Conservation (phyloP, 495 filamentous ascomycete genomes). For the Chaetomium tenue region DNA sequence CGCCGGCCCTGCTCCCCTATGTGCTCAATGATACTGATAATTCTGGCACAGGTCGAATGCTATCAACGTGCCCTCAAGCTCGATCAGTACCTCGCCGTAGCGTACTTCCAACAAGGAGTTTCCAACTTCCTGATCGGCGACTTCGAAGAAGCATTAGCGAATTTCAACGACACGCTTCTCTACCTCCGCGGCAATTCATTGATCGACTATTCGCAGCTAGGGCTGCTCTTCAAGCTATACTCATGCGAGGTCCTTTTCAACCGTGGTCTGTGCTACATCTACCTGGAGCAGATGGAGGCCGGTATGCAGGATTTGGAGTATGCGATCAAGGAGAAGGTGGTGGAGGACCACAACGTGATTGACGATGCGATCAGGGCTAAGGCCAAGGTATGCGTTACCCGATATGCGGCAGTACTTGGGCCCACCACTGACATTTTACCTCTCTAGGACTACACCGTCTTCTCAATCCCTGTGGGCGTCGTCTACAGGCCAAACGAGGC, state of each 20-base stretch:
- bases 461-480: slow-evolving; percentile 95
- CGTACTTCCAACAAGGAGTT: slow-evolving; percentile 98
- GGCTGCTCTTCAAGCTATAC: slow-evolving; percentile 91
- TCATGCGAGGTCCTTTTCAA: slow-evolving; percentile 99
- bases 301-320: slow-evolving; percentile 89
- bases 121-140: slow-evolving; percentile 97
- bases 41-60: slow-evolving; percentile 70
- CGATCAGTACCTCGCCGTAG: slow-evolving; percentile 93
- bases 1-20: background rate
- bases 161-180: slow-evolving; percentile 97
- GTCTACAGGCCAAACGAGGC: slow-evolving; percentile 94
- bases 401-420: background rate
- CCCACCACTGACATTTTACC: slow-evolving; percentile 30
- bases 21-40: background rate
- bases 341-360: slow-evolving; percentile 94
- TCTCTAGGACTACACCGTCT: slow-evolving; percentile 89
- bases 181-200: slow-evolving; percentile 94
- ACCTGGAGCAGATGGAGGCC: slow-evolving; percentile 82
- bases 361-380: slow-evolving; percentile 92
- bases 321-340: slow-evolving; percentile 94
- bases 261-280: slow-evolving; percentile 95
- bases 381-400: slow-evolving; percentile 66
- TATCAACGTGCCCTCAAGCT: slow-evolving; percentile 87
- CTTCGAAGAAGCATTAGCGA: slow-evolving; percentile 94
- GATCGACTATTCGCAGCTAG: slow-evolving; percentile 98